These are phyloP conservation scores for Eimeria maxima DNA, from an alignment of 169 alveolate species.

Conservation along the genomic window DNA sequence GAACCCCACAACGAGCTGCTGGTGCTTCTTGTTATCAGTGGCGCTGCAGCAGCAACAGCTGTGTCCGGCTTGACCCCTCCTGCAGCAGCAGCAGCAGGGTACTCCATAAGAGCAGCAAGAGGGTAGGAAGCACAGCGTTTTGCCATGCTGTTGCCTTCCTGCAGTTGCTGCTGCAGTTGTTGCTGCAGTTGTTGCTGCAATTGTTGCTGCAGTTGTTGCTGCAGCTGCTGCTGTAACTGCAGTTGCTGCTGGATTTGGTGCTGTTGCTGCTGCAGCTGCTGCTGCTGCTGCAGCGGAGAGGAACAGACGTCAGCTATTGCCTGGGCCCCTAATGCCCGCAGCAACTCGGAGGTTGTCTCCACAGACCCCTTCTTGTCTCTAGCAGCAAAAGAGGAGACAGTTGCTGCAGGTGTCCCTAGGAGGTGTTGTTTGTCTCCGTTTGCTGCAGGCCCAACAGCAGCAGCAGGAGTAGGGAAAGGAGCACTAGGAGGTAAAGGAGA, in stretches of 20 bases:
- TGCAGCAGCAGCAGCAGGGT: background rate
- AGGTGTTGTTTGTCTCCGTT: background rate
- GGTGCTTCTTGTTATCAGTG: background rate
- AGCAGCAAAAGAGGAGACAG: background rate
- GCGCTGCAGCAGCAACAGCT: background rate
- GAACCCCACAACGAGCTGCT: conserved; percentile 53
- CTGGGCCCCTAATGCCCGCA: conserved; percentile 11
- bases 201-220: background rate
- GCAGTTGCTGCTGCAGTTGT: conserved; percentile 19
- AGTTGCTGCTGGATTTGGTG: conserved; percentile 34
- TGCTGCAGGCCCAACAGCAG: background rate
- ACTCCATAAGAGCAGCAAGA: conserved; percentile 10
- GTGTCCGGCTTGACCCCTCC: background rate
- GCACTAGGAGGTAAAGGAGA: conserved; percentile 46
- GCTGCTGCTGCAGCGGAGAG: conserved; percentile 54
- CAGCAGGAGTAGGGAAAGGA: conserved; percentile 19
- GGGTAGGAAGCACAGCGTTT: conserved; percentile 14
- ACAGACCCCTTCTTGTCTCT: background rate
- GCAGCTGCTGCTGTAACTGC: conserved; percentile 44
- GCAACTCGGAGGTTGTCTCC: conserved; percentile 12
- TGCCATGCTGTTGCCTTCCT: background rate
- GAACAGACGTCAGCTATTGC: conserved; percentile 11
- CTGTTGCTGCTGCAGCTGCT: conserved; percentile 64
- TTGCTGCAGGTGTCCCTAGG: background rate
- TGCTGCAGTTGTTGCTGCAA: conserved; percentile 18